Base-by-base conservation (phyloP, 2,329 filamentous ascomycete genomes). In the Phialocephala sp. region DNA sequence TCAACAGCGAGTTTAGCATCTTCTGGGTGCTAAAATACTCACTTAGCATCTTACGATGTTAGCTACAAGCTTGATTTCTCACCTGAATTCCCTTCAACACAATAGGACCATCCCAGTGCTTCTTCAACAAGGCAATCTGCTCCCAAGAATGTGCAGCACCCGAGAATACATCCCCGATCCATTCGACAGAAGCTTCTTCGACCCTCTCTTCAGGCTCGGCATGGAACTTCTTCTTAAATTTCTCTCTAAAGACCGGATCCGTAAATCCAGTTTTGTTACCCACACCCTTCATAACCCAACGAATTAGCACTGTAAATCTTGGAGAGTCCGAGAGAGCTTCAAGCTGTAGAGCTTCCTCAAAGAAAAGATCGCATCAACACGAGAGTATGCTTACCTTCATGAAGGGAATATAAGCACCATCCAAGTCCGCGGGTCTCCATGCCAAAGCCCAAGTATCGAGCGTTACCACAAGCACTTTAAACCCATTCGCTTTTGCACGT, bases 391-490 rank as follows among this genome's bases (percentile, higher is more conserved):
- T 41, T 12, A 18, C 85, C 45, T 79, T 81, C 32, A 87, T 50
- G 8, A 50, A 50, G 8, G 45, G 45, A 50, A 50, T 50, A 22
- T 50, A 50, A 20, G 45, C 45, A 22, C 45, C 45, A 24, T 50
- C 45, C n/a, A 50, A 50, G 20, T 50, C n/a, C n/a, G n/a, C n/a
- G 8, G n/a, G 45, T 24, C 45, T 50, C 45, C 45, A 50, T 50
- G 45, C n/a, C 20, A 50, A 24, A 14, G 83, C 83, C 77, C 87
- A 91, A 0, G 89, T 92, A 76, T 93, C 91, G 0, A 92, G 80
- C 0, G 91, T 93, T 0, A 93, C 87, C 8, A 93, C 85, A 0
- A 93, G 80, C 0, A 87, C 88, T 39, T 82, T 83, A 77, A 83
- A 93, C 0, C 89, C 90, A 37, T 80, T 83, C 0, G 78, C 80